Evolutionary conservation across 768 basidiomycete genomes (phyloP), one percentile per base, ranked within the genome.

Genomic region (Russula brevipes): DNA sequence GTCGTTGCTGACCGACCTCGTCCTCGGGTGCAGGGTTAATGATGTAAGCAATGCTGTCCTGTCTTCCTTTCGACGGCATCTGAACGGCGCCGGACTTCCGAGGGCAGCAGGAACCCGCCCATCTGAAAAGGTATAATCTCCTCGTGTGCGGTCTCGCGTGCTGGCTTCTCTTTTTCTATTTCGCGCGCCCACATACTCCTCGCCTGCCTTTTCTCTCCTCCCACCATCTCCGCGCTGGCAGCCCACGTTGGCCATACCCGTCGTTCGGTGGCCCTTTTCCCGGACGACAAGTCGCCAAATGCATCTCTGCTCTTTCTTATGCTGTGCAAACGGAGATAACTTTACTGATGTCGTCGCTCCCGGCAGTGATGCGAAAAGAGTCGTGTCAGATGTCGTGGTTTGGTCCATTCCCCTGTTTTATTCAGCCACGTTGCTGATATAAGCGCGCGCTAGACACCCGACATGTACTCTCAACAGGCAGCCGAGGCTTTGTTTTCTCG

Each of bases 401-500:
- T 52, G 33, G 24, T 54, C 41, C 47, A 35, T 8, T 35, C 33
- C 9, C 14, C 47, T 31, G 10, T 11, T 24, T 14, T n/a, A 19
- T 42, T n/a, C 41, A 1, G 33, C 33, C 38, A 35, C 11, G 30
- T 59, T 55, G 45, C 63, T 63, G 12, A 60, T 51, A 33, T 56
- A 60, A 54, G 52, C 36, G 57, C 49, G 19, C 33, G 66, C 19
- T 47, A 69, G 39, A 69, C 61, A 31, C 36, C 57, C 4, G 72
- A 71, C 35, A 72, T 81, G 9, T 91, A 87, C 73, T 79, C 78
- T 17, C 73, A 79, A 49, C 80, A 79, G 51, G 80, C 85, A 17
- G 74, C 78, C 30, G 74, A 74, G 1, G 45, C 50, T 5, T 77
- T 91, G 16, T 93, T 92, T 77, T 75, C 75, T 55, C 73, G 70